These are phyloP conservation scores for Trichosanthes cucumerina DNA, from an alignment of 306 rosid species.

Conservation along the genomic window DNA sequence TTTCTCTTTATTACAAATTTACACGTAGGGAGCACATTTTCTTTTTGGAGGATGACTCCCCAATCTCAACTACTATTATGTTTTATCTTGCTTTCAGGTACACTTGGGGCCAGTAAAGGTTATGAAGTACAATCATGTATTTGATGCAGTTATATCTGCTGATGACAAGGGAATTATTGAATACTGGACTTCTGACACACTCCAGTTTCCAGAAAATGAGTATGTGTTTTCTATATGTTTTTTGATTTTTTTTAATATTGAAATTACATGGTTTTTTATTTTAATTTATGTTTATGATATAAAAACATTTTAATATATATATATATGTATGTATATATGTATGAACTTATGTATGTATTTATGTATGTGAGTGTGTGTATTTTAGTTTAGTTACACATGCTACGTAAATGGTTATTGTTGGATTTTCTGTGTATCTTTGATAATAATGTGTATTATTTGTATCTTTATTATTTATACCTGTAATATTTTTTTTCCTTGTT, in stretches of 20 bases:
- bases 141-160: slow-evolving; percentile 77
- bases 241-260: not conserved
- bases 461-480: too few species aligned
- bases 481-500: too few species aligned
- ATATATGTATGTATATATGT: not conserved
- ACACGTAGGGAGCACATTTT: not conserved
- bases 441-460: too few species aligned
- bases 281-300: slow-evolving; percentile 1
- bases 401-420: too few species aligned
- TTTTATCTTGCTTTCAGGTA: slow-evolving; percentile 38
- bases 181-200: slow-evolving; percentile 69
- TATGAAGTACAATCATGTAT: slow-evolving; percentile 65
- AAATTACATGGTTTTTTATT: not conserved
- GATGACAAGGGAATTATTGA: slow-evolving; percentile 78
- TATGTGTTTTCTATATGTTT: slow-evolving; percentile 28
- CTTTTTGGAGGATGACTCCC: not conserved
- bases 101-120: slow-evolving; percentile 75
- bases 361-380: not conserved
- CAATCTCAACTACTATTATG: not conserved
- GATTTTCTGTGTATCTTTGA: too few species aligned
- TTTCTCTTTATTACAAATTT: not conserved
- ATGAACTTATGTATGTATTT: not conserved
- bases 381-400: not conserved
- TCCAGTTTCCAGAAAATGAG: slow-evolving; percentile 79
- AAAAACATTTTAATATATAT: not conserved